Conservation (phyloP, 2,329 filamentous ascomycete genomes). For the Ascosphaera acerosa region DNA sequence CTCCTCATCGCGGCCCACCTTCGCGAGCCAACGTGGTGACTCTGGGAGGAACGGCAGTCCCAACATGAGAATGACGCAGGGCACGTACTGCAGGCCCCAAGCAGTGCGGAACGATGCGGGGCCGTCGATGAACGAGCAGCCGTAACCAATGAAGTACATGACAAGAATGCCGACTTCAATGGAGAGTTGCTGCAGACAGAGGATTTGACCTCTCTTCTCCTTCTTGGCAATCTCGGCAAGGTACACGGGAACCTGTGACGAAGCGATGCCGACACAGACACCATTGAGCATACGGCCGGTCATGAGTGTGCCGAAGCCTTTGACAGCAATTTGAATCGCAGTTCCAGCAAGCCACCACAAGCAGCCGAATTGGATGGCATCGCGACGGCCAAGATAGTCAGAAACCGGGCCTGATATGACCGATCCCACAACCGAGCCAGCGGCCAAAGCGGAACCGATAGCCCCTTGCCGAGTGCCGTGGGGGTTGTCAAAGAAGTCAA, state of each 20-base stretch:
- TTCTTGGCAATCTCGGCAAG: constrained; percentile 14
- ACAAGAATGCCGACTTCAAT: constrained; percentile 22
- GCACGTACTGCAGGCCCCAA: constrained; percentile 23
- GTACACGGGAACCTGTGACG: constrained; percentile 15
- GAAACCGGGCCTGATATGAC: constrained; percentile 21
- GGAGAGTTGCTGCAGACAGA: constrained; percentile 13
- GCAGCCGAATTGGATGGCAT: constrained; percentile 24
- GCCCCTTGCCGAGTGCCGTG: constrained; percentile 23
- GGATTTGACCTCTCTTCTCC: constrained; percentile 12
- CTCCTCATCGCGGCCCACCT: constrained; percentile 21
- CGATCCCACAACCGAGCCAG: constrained; percentile 24
- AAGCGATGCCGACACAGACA: constrained; percentile 13
- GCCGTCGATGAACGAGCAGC: constrained; percentile 18
- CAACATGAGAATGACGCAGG: constrained; percentile 19
- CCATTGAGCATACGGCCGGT: constrained; percentile 10
- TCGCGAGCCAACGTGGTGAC: constrained; percentile 25
- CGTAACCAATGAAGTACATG: constrained; percentile 25
- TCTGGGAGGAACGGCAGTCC: constrained; percentile 23
- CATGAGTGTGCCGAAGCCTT: constrained; percentile 16
- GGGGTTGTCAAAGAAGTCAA: constrained; percentile 26
- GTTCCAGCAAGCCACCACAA: constrained; percentile 25
- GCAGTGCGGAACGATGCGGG: constrained; percentile 21
- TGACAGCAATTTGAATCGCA: constrained; percentile 16
- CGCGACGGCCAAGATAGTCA: constrained; percentile 23
- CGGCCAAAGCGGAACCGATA: constrained; percentile 25